These are phyloP conservation scores for Barnettozyma wickerhamii DNA, from an alignment of 805 yeast genomes.

Conservation along the genomic window DNA sequence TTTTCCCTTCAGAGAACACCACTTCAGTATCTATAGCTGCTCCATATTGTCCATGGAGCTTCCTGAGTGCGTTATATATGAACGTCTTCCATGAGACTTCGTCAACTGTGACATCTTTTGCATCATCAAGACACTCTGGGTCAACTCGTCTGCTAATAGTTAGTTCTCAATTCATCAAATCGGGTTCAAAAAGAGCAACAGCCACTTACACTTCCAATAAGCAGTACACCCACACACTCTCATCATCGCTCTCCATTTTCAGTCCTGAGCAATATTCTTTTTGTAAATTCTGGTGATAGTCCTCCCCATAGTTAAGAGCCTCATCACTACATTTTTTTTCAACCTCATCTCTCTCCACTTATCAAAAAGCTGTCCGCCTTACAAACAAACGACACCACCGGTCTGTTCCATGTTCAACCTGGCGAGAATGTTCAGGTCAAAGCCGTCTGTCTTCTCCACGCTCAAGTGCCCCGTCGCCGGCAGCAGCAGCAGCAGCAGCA, in stretches of 20 bases:
- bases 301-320: neutral
- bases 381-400: neutral
- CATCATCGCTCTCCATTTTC: neutral
- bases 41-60: constrained; percentile 39
- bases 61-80: constrained; percentile 30
- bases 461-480: constrained; percentile 27
- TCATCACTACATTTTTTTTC: neutral
- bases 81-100: constrained; percentile 36
- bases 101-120: constrained; percentile 21
- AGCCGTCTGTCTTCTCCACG: constrained; percentile 16
- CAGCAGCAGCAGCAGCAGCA: constrained; percentile 24
- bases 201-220: constrained; percentile 11
- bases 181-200: no score
- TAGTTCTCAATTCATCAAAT: no score
- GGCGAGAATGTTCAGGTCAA: constrained; percentile 24
- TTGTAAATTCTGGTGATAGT: neutral
- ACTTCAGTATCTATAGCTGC: constrained; percentile 32
- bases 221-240: constrained; percentile 6
- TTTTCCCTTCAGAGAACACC: constrained; percentile 21
- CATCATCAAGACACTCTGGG: neutral
- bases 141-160: constrained; percentile 3
- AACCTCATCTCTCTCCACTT: no score
- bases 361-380: neutral
- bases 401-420: constrained; percentile 7
- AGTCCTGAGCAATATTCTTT: no score